Evolutionary conservation across 108 stramenopile species (phyloP).

Genomic region (Chaetoceros tenuissimus): DNA sequence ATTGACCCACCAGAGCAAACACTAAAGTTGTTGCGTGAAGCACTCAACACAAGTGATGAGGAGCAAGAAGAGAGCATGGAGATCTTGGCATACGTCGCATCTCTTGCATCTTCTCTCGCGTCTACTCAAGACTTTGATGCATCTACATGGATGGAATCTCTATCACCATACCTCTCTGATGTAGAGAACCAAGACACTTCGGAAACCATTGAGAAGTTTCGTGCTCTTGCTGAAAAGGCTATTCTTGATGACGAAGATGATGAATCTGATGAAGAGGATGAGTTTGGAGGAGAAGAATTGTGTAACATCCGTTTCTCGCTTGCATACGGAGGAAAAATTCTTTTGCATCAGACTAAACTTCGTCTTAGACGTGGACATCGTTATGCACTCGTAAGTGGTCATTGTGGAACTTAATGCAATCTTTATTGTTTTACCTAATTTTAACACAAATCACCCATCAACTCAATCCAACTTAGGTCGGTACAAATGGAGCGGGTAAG

Average conservation of each 20-base stretch:
- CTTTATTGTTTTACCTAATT: background rate
- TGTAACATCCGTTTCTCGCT: conserved; percentile 90
- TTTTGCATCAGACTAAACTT: conserved; percentile 92
- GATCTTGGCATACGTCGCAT: conserved; percentile 70
- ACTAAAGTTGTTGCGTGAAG: conserved; percentile 45
- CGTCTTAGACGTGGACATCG: conserved; percentile 90
- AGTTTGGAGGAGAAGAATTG: conserved; percentile 81
- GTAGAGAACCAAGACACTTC: conserved; percentile 4
- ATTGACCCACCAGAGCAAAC: conserved; percentile 60
- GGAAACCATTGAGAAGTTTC: conserved; percentile 41
- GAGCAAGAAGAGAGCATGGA: conserved; percentile 27
- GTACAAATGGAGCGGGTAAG: conserved; percentile 69
- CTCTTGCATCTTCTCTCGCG: conserved; percentile 55
- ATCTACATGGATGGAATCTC: conserved; percentile 40
- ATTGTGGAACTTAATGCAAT: conserved; percentile 33
- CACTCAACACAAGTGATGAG: conserved; percentile 12
- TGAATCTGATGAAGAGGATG: conserved; percentile 79
- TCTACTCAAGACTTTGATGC: conserved; percentile 43
- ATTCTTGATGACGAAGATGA: conserved; percentile 38
- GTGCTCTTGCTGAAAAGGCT: conserved; percentile 32
- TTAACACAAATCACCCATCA: background rate
- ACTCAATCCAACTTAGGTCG: background rate
- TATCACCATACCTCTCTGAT: conserved; percentile 54
- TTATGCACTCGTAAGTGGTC: conserved; percentile 94
- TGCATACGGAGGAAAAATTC: conserved; percentile 97